Evolutionary conservation across 2,329 filamentous ascomycete genomes (phyloP).

Genomic region (Aspergillus luchuensis): DNA sequence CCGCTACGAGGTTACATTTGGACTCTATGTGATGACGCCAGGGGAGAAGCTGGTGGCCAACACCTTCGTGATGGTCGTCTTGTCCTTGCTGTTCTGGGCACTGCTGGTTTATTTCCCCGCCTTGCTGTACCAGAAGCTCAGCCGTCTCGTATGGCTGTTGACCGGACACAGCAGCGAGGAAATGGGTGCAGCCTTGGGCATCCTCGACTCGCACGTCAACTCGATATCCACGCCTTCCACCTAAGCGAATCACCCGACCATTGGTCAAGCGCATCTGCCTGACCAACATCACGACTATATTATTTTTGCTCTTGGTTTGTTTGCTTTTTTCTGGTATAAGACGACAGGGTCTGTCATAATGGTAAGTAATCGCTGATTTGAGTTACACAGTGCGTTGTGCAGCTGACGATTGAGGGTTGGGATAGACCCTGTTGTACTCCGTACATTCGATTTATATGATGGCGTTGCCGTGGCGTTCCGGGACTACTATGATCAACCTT

Average conservation of each 20-base stretch:
- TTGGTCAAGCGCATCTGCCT: neutral
- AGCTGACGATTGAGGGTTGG: neutral
- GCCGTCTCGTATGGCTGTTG: constrained; percentile 40
- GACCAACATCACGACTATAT: constrained; percentile 3
- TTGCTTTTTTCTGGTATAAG: constrained; percentile 15
- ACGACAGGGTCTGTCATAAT: neutral
- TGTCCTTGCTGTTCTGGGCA: constrained; percentile 41
- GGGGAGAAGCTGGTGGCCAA: constrained; percentile 48
- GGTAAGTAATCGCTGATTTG: constrained; percentile 7
- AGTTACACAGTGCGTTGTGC: neutral
- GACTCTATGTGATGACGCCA: constrained; percentile 47
- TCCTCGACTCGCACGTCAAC: constrained; percentile 28
- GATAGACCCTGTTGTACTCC: constrained; percentile 1
- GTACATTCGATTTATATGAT: constrained; percentile 10
- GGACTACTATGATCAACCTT: constrained; percentile 11
- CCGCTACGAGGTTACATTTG: constrained; percentile 51
- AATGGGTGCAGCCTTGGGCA: constrained; percentile 30
- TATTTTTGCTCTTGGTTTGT: constrained; percentile 6
- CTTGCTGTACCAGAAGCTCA: constrained; percentile 40
- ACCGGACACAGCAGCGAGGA: constrained; percentile 39
- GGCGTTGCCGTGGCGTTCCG: constrained; percentile 20
- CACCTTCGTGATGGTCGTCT: constrained; percentile 39
- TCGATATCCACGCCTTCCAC: constrained; percentile 19
- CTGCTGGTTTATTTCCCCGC: constrained; percentile 41
- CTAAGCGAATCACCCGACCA: constrained; percentile 16